Base-by-base conservation (phyloP, 352 stramenopile genomes). In the Aphanomyces euteiches region DNA sequence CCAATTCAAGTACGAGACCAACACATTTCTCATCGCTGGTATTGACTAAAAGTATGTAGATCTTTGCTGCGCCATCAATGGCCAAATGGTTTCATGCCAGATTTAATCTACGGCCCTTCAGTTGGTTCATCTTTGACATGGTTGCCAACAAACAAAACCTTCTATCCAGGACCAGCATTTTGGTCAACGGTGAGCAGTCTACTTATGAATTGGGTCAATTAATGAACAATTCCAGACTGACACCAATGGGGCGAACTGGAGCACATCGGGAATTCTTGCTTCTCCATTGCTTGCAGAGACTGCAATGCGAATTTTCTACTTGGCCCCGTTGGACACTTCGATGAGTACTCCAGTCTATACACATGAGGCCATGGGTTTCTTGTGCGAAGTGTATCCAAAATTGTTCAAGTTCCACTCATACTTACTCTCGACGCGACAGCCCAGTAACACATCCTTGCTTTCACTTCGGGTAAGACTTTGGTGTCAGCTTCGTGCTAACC, bases 241-340 rank as follows among this genome's bases (percentile, higher is more conserved):
- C 28, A 28, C 2, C 28, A 28, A 28, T 28, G 28, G 28, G 28
- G 28, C 47, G 19, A 36, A 34, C 47, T 7, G 3, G 7, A 43
- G 47, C 36, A 85, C 77, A 4, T 90, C 87, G 1, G 88, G 77
- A 5, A 75, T 95, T 47, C 75, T 87, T 7, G 84, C 85, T 13
- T 84, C 87, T 39, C 87, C 87, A 2, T 80, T 93, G 50, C 85
- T 81, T 34, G 83, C 82, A 5, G 84, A 95, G 54, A 80, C 92
- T 7, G 87, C 77, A n/a, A 90, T 84, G 81, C 80, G 92, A 63
- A 89, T 95, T 58, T 95, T 92, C 69, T 80, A 81, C 6, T 72
- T 95, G n/a, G 81, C 85, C 7, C 87, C 87, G 38, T 89, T 89
- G 54, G 87, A 95, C 53, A 89, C 81, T 0, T 75, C 77, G 39